A percentile compares a stretch with the other conserved stretches of the same genome.
Evolutionary conservation across 495 filamentous ascomycete genomes (phyloP).

Genomic region (Talaromyces ruber): DNA sequence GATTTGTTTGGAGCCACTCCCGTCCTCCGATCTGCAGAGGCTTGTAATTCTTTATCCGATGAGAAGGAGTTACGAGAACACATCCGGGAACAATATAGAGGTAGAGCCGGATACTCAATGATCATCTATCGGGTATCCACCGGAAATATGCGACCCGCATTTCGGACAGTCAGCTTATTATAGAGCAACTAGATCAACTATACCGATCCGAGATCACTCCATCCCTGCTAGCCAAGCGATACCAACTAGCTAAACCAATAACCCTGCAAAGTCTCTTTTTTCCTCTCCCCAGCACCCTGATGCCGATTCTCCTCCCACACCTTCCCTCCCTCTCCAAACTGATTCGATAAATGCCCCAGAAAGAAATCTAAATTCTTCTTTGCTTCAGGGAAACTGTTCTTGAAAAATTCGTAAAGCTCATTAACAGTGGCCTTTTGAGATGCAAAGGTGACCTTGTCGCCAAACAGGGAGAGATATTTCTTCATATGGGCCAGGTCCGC

Average conservation of each 20-base stretch:
- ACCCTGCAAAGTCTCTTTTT: neutral
- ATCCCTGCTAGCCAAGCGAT: no score
- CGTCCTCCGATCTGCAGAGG: no score
- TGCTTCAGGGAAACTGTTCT: constrained; percentile 16
- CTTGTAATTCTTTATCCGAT: no score
- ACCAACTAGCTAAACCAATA: neutral
- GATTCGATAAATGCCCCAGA: constrained; percentile 13
- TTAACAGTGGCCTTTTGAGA: constrained; percentile 11
- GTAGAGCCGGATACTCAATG: no score
- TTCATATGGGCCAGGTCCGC: constrained; percentile 17
- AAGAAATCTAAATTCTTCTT: constrained; percentile 14
- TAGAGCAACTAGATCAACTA: no score
- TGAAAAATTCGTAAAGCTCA: constrained; percentile 22
- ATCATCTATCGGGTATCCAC: no score
- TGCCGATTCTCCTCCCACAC: constrained; percentile 19
- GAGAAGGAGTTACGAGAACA: no score
- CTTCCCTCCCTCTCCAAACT: constrained; percentile 15
- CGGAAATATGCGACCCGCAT: no score
- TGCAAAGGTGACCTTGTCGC: constrained; percentile 16
- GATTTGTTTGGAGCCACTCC: no score
- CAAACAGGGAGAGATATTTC: constrained; percentile 15
- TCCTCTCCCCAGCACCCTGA: constrained; percentile 10
- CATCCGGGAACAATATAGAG: no score
- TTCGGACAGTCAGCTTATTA: no score
- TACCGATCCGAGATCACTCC: no score